These are phyloP conservation scores for Medicago arabica DNA, from an alignment of 306 rosid species.

Conservation along the genomic window DNA sequence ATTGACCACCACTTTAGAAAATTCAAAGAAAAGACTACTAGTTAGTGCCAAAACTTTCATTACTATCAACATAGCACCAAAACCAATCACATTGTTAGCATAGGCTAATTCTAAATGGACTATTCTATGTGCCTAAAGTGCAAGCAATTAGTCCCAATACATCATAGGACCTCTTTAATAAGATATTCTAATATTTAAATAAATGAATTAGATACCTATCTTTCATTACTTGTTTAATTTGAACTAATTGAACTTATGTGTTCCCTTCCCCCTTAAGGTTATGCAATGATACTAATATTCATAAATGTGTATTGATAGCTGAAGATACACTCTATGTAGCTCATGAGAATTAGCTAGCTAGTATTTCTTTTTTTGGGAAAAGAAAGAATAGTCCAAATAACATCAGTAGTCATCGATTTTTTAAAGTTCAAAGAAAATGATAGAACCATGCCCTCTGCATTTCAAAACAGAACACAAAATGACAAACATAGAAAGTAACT, in stretches of 20 bases:
- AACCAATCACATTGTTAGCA: neutral
- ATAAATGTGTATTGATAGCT: neutral
- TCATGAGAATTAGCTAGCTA: neutral
- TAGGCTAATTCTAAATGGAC: neutral
- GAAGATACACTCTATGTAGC: slow-evolving; percentile 21
- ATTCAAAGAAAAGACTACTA: too few species aligned
- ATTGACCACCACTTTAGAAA: too few species aligned
- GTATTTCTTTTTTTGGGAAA: slow-evolving; percentile 20
- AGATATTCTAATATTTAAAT: neutral
- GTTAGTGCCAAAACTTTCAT: too few species aligned
- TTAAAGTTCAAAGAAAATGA: slow-evolving; percentile 41
- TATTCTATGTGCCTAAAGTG: neutral
- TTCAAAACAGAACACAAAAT: slow-evolving; percentile 33
- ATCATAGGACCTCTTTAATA: slow-evolving; percentile 3
- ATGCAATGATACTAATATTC: neutral
- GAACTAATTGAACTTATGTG: neutral
- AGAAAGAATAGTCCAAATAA: slow-evolving; percentile 31
- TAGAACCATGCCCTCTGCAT: slow-evolving; percentile 37
- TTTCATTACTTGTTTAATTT: neutral
- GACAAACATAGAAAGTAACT: slow-evolving; percentile 43
- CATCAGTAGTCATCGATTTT: slow-evolving; percentile 48
- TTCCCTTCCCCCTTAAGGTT: neutral
- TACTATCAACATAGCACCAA: neutral
- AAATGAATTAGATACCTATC: neutral
- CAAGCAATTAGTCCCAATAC: neutral